Base-by-base conservation (phyloP, 208 protist species). In the Novymonas esmeraldas region DNA sequence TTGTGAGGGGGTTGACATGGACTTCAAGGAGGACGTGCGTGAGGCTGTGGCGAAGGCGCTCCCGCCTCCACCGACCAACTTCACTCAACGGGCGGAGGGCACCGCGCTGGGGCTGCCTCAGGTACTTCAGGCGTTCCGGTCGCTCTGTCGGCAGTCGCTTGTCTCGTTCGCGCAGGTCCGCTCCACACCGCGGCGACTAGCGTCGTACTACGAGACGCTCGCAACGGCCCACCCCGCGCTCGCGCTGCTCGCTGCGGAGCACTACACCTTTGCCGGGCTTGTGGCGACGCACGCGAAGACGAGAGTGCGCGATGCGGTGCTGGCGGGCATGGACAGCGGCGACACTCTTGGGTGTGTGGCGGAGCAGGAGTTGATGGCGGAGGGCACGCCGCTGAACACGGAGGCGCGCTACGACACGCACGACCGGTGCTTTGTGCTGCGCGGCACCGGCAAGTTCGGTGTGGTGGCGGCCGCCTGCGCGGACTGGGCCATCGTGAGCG, bases 371-470 rank as follows among this genome's bases (percentile, higher is more conserved):
- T 78, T 94, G 4, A 62, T 91, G 39, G 87, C 87, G 18, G 89
- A 96, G 54, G 85, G 76, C 29, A 59, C 79, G 7, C 92, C 87
- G 11, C 69, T 92, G 28, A 93, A 95, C 73, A 94, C 89, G 4
- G 92, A 94, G 68, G 89, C 85, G 18, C 82, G 89, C 24, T 94
- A 93, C 41, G 87, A 96, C 64, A 73, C 57, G 22, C 65, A 86
- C 39, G 87, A 92, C 28, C 68, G 85, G 29, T 90, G 80, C 75
- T 94, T 96, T 78, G 66, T 92, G 20, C 73, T 96, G 26, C 71
- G 89, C 26, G 92, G 92, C 18, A 79, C 87, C 0, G 89, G 87
- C 14, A 94, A 96, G 76, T 95, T 96, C 71, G 80, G 65, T n/a
- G 80, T 96, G 24, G 82, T 93, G 6, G 81, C 64, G 34, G 92